Base-by-base conservation (phyloP, 1,139 yeast species). In the Hanseniaspora sp. region DNA sequence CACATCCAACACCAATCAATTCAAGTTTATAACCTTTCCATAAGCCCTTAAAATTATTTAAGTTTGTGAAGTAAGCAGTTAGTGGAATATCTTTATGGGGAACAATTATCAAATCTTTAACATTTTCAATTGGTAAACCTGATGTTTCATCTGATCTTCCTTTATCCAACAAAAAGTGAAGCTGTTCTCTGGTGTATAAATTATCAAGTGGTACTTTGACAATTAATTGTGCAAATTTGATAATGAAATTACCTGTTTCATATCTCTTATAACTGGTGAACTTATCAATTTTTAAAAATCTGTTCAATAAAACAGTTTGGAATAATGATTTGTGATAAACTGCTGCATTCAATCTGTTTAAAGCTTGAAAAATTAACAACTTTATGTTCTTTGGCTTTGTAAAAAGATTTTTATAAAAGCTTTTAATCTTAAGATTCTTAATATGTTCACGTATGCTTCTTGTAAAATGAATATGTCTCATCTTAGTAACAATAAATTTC, bases 1-100 rank as follows among this genome's bases (percentile, higher is more conserved):
- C 83, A 23, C 95, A 92, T 54, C 86, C 68, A 11, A 86, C 78
- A 58, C 92, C 87, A 60, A 86, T 68, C 13, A 85, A 74, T 17
- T 95, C 94, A 41, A 87, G 82, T 66, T 88, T 77, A 96, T 97
- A 92, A 46, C 97, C 97, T 61, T 90, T 78, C 74, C 86, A 88
- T 55, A 88, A 72, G 0, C 74, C 76, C 49, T 70, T 72, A n/a
- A 70, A 46, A 1, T 75, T 75, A 34, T 72, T 66, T 47, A 72
- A 71, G 11, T 71, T 67, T 56, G 65, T 66, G 29, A 78, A 58
- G 0, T 83, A 74, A 12, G 75, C 71, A 56, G 75, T 66, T 31
- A 79, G 66, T 4, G 85, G 83, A 23, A 68, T 67, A 62, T 80
- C 80, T 7, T 74, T 74, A 28, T 73, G 74, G 55, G 77, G 75